A percentile compares a stretch with the other conserved stretches of the same genome.
Conservation (phyloP, 306 rosid species). For the Crotalaria pallida region DNA sequence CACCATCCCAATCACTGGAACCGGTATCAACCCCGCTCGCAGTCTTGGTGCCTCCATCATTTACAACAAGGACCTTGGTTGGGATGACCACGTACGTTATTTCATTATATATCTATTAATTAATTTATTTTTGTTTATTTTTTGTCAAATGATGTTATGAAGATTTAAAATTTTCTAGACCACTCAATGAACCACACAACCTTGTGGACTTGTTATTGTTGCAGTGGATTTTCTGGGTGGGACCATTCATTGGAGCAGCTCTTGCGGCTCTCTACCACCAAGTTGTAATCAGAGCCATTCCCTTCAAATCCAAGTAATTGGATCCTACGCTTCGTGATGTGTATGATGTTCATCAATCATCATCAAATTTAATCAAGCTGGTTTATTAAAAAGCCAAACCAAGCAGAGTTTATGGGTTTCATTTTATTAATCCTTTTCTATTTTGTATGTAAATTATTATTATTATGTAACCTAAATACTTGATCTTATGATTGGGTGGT, state of each 20-base stretch:
- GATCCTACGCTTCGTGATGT: not conserved
- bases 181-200: not conserved
- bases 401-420: slow-evolving; percentile 1
- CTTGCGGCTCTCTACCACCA: slow-evolving; percentile 47
- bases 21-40: too few relatives aligned
- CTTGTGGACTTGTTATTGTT: not conserved
- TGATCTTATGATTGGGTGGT: not conserved
- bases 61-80: slow-evolving; percentile 36
- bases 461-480: not conserved
- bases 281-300: slow-evolving; percentile 48
- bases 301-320: slow-evolving; percentile 29
- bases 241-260: slow-evolving; percentile 43
- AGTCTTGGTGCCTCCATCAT: slow-evolving; percentile 43
- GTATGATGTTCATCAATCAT: not conserved
- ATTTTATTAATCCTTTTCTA: not conserved
- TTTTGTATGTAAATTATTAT: slow-evolving; percentile 26
- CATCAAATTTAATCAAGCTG: not conserved
- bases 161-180: not conserved
- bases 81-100: slow-evolving; percentile 36
- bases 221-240: slow-evolving; percentile 54
- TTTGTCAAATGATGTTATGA: not conserved
- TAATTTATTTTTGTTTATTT: too few relatives aligned
- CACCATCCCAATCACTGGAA: slow-evolving; percentile 45
- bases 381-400: not conserved
- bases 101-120: not conserved